Evolutionary conservation across 768 basidiomycete species (phyloP).

Genomic region (Psilocybe sp.): DNA sequence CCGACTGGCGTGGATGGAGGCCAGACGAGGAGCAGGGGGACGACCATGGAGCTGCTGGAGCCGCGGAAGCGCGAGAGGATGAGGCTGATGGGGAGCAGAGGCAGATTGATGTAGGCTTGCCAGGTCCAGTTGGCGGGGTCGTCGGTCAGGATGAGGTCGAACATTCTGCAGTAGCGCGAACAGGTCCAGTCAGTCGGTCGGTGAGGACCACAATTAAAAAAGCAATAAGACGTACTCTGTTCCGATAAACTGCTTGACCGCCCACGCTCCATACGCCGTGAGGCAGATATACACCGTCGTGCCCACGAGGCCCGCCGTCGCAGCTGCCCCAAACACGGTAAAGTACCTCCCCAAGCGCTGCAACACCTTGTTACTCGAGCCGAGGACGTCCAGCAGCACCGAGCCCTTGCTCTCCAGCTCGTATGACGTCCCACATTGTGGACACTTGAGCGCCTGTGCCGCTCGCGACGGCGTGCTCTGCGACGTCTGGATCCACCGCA

Average conservation of each 20-base stretch:
- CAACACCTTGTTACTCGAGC: constrained; percentile 47
- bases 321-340: constrained; percentile 47
- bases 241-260: constrained; percentile 67
- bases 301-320: constrained; percentile 52
- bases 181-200: too few species aligned
- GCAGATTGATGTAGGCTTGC: constrained; percentile 74
- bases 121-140: constrained; percentile 75
- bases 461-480: constrained; percentile 54
- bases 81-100: constrained; percentile 66
- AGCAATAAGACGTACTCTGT: constrained; percentile 43
- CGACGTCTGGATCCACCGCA: constrained; percentile 76
- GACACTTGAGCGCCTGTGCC: constrained; percentile 73
- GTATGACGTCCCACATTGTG: constrained; percentile 69
- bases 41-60: constrained; percentile 30
- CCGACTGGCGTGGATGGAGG: constrained; percentile 37
- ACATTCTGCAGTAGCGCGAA: constrained; percentile 47
- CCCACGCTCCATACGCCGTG: constrained; percentile 72
- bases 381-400: constrained; percentile 43
- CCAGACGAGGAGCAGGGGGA: constrained; percentile 48
- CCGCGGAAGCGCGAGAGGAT: constrained; percentile 56
- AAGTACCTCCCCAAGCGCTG: constrained; percentile 51
- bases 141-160: constrained; percentile 58
- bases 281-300: constrained; percentile 57
- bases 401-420: constrained; percentile 68
- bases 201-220: background rate